phyloP scores from a whole-genome alignment of 192 early-diverging fungal species.

The Haplosporangium gracile region DNA sequence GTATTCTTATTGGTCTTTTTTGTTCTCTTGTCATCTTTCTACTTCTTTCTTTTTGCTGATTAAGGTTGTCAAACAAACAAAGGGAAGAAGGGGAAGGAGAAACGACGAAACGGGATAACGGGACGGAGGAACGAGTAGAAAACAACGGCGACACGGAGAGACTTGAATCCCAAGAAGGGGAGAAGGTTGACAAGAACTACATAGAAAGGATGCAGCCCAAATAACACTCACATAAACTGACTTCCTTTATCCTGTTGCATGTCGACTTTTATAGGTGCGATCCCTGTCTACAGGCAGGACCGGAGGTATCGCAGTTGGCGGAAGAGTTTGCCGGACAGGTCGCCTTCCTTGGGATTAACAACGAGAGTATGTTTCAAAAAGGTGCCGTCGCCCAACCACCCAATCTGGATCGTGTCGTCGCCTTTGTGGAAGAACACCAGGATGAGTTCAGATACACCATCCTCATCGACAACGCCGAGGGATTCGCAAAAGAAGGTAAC shows the following conservation, averaged over 20 bases:
- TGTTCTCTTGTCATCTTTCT: neutral
- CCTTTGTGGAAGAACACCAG: constrained; percentile 38
- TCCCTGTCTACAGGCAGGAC: constrained; percentile 40
- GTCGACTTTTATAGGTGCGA: constrained; percentile 32
- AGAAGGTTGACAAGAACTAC: neutral
- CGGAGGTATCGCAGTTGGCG: constrained; percentile 49
- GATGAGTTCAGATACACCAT: constrained; percentile 45
- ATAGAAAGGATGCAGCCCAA: neutral
- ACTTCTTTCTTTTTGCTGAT: constrained; percentile 7
- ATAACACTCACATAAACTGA: neutral
- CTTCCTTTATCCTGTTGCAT: neutral
- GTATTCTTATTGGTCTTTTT: neutral
- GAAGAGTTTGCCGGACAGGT: constrained; percentile 43
- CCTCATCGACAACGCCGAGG: constrained; percentile 42
- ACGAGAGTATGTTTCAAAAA: constrained; percentile 44
- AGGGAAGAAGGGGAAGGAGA: neutral
- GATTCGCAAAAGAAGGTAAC: constrained; percentile 52
- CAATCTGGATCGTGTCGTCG: constrained; percentile 29
- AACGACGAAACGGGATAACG: neutral
- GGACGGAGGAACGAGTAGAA: neutral
- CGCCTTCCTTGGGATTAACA: constrained; percentile 49
- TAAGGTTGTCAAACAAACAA: constrained; percentile 5
- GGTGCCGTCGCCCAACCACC: constrained; percentile 29
- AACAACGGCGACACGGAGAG: neutral
- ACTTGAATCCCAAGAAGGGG: neutral